Evolutionary conservation across 495 filamentous ascomycete species (phyloP).

Genomic region (Elasticomyces elasticus): DNA sequence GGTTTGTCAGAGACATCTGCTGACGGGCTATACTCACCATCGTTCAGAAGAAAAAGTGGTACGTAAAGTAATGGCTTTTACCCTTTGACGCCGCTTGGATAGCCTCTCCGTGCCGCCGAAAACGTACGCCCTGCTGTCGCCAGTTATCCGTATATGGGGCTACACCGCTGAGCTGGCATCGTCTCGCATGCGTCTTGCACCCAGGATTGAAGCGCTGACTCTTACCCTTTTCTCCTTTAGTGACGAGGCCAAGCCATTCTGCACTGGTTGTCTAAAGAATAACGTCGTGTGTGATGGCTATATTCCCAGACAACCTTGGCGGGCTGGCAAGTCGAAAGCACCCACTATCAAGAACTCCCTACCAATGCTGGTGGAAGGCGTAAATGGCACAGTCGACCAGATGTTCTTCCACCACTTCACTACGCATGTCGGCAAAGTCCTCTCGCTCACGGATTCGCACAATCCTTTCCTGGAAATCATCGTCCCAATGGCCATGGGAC

Average conservation of each 20-base stretch:
- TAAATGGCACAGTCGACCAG: conserved; percentile 76
- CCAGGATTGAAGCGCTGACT: too few species aligned
- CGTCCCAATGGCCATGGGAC: conserved; percentile 72
- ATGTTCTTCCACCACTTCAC: conserved; percentile 83
- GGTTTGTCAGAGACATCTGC: too few species aligned
- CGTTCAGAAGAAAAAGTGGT: conserved; percentile 99
- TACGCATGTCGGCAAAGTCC: conserved; percentile 64
- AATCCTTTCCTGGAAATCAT: conserved; percentile 87
- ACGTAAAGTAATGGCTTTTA: too few species aligned
- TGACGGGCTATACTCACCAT: too few species aligned
- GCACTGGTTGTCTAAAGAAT: conserved; percentile 80
- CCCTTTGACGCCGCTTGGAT: too few species aligned
- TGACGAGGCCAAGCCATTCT: conserved; percentile 84
- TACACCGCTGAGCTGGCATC: too few species aligned
- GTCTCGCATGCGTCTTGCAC: too few species aligned
- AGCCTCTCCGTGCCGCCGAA: too few species aligned
- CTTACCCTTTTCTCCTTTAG: too few species aligned
- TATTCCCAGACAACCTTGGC: conserved; percentile 80
- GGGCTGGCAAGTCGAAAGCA: conserved; percentile 62
- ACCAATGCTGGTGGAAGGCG: conserved; percentile 69
- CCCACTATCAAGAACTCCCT: conserved; percentile 13
- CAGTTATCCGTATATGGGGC: too few species aligned
- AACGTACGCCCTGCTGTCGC: too few species aligned
- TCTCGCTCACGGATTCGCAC: conserved; percentile 74
- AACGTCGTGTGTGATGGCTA: conserved; percentile 89